These are phyloP conservation scores for Collybiopsis luxurians DNA, from an alignment of 768 basidiomycete species.

Conservation along the genomic window DNA sequence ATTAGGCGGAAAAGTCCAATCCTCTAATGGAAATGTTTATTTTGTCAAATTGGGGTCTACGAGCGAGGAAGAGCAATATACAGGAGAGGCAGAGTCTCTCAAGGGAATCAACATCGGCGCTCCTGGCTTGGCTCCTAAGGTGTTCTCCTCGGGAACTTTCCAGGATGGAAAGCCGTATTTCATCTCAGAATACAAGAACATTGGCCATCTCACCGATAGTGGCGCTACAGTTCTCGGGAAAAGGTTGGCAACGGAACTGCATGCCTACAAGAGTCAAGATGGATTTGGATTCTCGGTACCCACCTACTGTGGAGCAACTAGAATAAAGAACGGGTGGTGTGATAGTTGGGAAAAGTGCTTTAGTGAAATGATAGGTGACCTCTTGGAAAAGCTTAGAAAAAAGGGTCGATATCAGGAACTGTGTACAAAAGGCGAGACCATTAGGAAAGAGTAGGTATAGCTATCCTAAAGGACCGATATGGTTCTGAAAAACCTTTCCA, in stretches of 20 bases:
- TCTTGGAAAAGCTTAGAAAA: constrained; percentile 46
- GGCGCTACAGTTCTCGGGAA: constrained; percentile 52
- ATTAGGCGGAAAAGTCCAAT: constrained; percentile 42
- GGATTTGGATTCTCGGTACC: constrained; percentile 73
- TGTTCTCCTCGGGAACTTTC: constrained; percentile 49
- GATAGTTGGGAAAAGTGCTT: constrained; percentile 71
- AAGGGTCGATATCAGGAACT: constrained; percentile 42
- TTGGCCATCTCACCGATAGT: constrained; percentile 42
- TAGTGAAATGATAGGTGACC: constrained; percentile 54
- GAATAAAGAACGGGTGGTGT: constrained; percentile 71
- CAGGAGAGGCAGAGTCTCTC: constrained; percentile 69
- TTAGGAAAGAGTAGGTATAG: constrained; percentile 42
- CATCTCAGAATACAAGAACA: constrained; percentile 71
- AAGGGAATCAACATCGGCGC: constrained; percentile 61
- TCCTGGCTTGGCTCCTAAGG: constrained; percentile 59
- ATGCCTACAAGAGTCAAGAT: constrained; percentile 46
- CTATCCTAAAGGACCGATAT: constrained; percentile 5
- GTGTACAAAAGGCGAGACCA: constrained; percentile 47
- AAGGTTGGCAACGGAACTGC: constrained; percentile 67
- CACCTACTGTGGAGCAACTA: constrained; percentile 75
- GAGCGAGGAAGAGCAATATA: constrained; percentile 60
- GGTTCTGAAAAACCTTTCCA: constrained; percentile 20
- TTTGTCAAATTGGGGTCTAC: constrained; percentile 58
- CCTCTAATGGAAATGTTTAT: constrained; percentile 58
- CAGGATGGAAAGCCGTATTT: constrained; percentile 53